These are phyloP conservation scores for Alternaria solani DNA, from an alignment of 2,329 filamentous ascomycete genomes.

Conservation along the genomic window DNA sequence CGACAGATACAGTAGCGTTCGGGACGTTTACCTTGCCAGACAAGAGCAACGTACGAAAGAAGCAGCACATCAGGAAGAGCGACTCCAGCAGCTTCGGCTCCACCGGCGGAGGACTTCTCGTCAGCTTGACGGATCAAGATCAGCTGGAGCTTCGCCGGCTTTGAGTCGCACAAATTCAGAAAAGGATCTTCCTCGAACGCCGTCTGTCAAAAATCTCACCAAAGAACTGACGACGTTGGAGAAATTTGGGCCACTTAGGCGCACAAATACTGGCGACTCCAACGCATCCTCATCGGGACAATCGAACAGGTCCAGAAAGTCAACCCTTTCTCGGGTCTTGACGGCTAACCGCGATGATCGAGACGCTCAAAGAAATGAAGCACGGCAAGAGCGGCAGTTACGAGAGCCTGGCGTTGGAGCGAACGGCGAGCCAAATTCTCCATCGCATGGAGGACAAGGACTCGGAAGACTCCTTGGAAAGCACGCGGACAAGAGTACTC, in stretches of 20 bases:
- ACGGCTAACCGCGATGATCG: slow-evolving; percentile 38
- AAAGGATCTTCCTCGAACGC: slow-evolving; percentile 9
- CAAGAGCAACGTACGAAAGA: slow-evolving; percentile 9
- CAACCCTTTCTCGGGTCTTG: slow-evolving; percentile 17
- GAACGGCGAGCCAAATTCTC: slow-evolving; percentile 42
- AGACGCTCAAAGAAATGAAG: slow-evolving; percentile 46
- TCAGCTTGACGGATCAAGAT: slow-evolving; percentile 35
- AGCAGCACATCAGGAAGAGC: slow-evolving; percentile 15
- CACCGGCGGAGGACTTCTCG: slow-evolving; percentile 14
- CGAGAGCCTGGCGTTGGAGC: slow-evolving; percentile 40
- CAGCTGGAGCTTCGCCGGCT: slow-evolving; percentile 21
- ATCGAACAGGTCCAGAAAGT: slow-evolving; percentile 14
- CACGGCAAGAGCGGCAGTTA: slow-evolving; percentile 42
- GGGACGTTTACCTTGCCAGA: slow-evolving; percentile 8
- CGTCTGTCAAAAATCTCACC: slow-evolving; percentile 4
- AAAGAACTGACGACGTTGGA: slow-evolving; percentile 4
- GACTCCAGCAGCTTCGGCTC: slow-evolving; percentile 15
- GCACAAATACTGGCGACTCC: slow-evolving; percentile 17
- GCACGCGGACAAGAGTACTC: slow-evolving; percentile 43
- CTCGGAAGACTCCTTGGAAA: slow-evolving; percentile 46
- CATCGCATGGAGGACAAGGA: slow-evolving; percentile 47
- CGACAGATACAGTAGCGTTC: neutral
- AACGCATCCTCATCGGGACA: slow-evolving; percentile 13
- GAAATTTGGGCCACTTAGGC: slow-evolving; percentile 17
- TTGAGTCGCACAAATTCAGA: slow-evolving; percentile 22